Base-by-base conservation (phyloP, 2,329 filamentous ascomycete species). In the Alternaria novae-zelandiae region DNA sequence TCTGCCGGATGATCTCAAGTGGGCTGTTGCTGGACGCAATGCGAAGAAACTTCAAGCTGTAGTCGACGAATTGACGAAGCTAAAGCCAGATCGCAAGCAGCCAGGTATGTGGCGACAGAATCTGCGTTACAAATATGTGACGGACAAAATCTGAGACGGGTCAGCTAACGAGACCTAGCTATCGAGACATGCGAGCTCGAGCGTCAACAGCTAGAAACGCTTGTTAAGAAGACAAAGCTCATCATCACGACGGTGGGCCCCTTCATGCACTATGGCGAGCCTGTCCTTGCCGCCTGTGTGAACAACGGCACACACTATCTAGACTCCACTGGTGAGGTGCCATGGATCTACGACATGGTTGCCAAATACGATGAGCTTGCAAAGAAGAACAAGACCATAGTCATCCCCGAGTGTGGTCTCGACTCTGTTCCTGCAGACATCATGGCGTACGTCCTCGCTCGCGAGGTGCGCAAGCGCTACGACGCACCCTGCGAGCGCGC, bases 11-110 rank as follows among this genome's bases (percentile, higher is more conserved):
- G 87, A 93, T 76, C 79, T 97, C 65, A 93, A 89, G 83, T 97
- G 94, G 94, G 94, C 93, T 13, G 84, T 97, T 59, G 92, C 93
- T 49, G 94, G 94, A 28, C 91, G 94, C 25, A 94, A 92, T n/a
- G 83, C 86, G 53, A 82, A 85, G 53, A 97, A 97, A 79, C 86
- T 98, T 5, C 86, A 91, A 69, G 81, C 82, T 44, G 80, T 97
- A 11, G 88, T 89, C 8, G 83, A 88, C 56, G 88, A 92, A 58
- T 86, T 94, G 76, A 88, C 89, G 71, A 77, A 82, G 60, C 73
- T 91, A 62, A 91, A 91, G 75, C 84, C 89, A 3, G 89, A 96
- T 78, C 89, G 94, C 57, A 75, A 83, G 36, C 86, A 87, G 57
- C 93, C 94, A 74, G 88, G 91, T 92, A 86, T 53, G 64, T 49